These are phyloP conservation scores for Podospora pseudoanserina DNA, from an alignment of 495 filamentous ascomycete genomes.

Conservation along the genomic window DNA sequence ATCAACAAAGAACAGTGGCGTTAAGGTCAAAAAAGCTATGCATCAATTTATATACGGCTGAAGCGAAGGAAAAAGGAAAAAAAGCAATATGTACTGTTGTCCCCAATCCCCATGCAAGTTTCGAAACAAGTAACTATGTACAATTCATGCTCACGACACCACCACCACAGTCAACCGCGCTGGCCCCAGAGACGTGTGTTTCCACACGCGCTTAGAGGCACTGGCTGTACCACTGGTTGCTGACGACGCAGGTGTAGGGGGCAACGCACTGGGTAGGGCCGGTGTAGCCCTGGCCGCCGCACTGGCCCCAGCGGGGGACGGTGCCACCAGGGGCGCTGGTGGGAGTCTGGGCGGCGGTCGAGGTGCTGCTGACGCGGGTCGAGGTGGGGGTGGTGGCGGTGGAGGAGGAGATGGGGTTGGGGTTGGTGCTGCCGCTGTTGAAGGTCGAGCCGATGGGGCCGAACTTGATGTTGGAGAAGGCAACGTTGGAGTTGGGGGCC, in stretches of 20 bases:
- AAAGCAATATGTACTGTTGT: conserved; percentile 1
- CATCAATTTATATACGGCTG: conserved; percentile 22
- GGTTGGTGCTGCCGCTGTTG: conserved; percentile 21
- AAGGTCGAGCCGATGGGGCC: conserved; percentile 66
- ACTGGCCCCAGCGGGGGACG: conserved; percentile 36
- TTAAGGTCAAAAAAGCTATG: conserved; percentile 12
- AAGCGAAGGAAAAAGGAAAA: conserved; percentile 11
- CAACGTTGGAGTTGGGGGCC: conserved; percentile 50
- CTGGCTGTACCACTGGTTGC: conserved; percentile 41
- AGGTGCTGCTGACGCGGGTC: conserved; percentile 17
- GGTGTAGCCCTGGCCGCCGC: conserved; percentile 45
- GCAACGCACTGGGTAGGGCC: conserved; percentile 43
- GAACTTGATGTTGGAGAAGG: conserved; percentile 66
- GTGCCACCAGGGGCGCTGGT: conserved; percentile 12
- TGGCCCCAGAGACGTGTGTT: neutral
- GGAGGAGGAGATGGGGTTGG: conserved; percentile 7
- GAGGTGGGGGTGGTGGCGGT: conserved; percentile 16
- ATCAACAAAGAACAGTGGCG: neutral
- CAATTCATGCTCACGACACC: conserved; percentile 12
- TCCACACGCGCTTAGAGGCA: conserved; percentile 32
- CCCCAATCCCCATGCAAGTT: conserved; percentile 14
- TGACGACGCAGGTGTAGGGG: conserved; percentile 29
- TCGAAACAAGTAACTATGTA: conserved; percentile 23
- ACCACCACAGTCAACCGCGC: neutral
- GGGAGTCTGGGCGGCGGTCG: conserved; percentile 17